phyloP scores from a whole-genome alignment of 441 rosid species.

The Populus trichocarpa region DNA sequence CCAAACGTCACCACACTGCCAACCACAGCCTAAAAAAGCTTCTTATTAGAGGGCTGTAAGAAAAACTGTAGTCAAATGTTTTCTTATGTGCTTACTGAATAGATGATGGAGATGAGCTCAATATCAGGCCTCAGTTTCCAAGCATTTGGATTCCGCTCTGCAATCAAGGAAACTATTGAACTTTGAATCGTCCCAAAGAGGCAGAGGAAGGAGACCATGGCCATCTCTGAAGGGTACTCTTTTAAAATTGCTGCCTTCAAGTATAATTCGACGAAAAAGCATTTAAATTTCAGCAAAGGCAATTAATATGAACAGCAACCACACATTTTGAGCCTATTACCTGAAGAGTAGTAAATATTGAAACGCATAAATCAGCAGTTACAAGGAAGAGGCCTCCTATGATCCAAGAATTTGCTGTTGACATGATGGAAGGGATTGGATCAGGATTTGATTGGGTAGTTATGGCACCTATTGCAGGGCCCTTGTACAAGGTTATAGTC shows the following conservation, averaged over 20 bases:
- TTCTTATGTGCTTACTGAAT: conserved; percentile 32
- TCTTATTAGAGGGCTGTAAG: background rate
- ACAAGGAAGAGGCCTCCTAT: conserved; percentile 42
- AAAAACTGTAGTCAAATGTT: background rate
- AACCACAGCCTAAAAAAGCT: conserved; percentile 32
- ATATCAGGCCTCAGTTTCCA: conserved; percentile 38
- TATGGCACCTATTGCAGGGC: conserved; percentile 27
- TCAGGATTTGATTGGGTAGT: conserved; percentile 1
- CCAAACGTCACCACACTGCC: conserved; percentile 36
- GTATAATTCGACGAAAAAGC: background rate
- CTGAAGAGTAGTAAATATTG: conserved; percentile 32
- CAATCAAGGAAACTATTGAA: conserved; percentile 36
- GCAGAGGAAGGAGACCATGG: conserved; percentile 40
- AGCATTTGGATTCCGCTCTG: conserved; percentile 42
- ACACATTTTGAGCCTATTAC: conserved; percentile 6
- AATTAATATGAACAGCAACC: background rate
- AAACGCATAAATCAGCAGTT: conserved; percentile 29
- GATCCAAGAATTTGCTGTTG: conserved; percentile 34
- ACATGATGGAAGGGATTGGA: conserved; percentile 3
- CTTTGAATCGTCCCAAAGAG: conserved; percentile 48
- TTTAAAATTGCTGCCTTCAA: conserved; percentile 46
- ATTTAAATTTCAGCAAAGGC: background rate
- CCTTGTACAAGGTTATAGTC: conserved; percentile 36
- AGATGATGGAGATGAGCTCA: conserved; percentile 36
- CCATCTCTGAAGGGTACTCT: conserved; percentile 41